A percentile compares a stretch with the other conserved stretches of the same genome.
These are phyloP conservation scores for Mortierella sp. DNA, from an alignment of 371 early-diverging fungal genomes.

Conservation along the genomic window DNA sequence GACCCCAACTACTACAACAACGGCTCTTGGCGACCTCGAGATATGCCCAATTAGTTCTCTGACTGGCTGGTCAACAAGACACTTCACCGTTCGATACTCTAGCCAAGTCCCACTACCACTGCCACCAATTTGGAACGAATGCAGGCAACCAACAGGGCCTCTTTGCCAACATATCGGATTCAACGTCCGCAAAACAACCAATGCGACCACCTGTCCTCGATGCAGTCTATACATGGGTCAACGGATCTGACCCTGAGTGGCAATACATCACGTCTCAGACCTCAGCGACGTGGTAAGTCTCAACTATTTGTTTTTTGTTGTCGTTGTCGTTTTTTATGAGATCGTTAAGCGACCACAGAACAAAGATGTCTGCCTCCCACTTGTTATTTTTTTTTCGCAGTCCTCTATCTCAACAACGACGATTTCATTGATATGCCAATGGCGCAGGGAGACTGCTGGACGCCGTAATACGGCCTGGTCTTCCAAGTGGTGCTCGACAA, in stretches of 20 bases:
- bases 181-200: neutral
- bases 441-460: neutral
- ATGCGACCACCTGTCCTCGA: neutral
- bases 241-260: neutral
- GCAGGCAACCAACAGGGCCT: neutral
- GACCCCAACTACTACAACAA: neutral
- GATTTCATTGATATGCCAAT: neutral
- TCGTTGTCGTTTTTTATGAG: neutral
- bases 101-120: neutral
- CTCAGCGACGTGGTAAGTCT: neutral
- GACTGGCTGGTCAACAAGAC: neutral
- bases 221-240: neutral
- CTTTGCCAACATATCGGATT: neutral
- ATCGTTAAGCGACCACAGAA: too few species aligned
- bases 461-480: neutral
- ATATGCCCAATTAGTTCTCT: neutral
- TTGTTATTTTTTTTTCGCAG: neutral
- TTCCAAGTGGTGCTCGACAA: neutral
- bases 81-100: neutral
- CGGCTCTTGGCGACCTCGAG: neutral
- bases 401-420: neutral
- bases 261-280: neutral
- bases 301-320: neutral
- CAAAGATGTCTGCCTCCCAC: too few species aligned
- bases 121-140: neutral